Conservation (phyloP, 2,329 filamentous ascomycete species). For the Ophiocordyceps robertsii region DNA sequence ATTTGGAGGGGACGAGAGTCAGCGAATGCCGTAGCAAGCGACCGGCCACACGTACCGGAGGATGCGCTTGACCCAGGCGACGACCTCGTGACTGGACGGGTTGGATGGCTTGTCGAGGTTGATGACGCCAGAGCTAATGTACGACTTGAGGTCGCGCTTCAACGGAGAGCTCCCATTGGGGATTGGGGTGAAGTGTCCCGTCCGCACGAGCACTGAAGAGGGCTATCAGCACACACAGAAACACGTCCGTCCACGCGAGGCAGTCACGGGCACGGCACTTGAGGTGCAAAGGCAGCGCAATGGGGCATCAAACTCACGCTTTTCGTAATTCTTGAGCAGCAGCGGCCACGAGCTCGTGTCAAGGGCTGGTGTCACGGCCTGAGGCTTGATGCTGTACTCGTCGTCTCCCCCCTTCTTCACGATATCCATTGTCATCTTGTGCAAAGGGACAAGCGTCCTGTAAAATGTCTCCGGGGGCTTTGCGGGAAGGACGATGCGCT, state of each 20-base stretch:
- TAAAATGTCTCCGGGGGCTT: conserved; percentile 5
- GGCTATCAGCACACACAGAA: not conserved
- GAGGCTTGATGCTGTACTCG: conserved; percentile 85
- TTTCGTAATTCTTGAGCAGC: conserved; percentile 90
- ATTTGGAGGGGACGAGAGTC: not conserved
- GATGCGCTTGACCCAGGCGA: conserved; percentile 98
- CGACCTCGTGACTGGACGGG: conserved; percentile 95
- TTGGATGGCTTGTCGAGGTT: conserved; percentile 83
- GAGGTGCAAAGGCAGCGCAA: not conserved
- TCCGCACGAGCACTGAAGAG: conserved; percentile 67
- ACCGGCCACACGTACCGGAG: conserved; percentile 48
- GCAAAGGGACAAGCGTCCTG: not conserved
- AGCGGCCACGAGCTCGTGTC: conserved; percentile 88
- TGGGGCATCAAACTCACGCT: conserved; percentile 44
- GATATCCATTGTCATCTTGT: conserved; percentile 34
- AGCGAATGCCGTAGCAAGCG: not conserved
- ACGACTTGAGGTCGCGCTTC: conserved; percentile 91
- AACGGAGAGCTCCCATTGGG: conserved; percentile 82
- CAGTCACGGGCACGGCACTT: not conserved
- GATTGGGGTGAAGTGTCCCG: conserved; percentile 93
- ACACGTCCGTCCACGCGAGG: not conserved
- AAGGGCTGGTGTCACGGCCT: conserved; percentile 62
- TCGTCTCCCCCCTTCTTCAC: conserved; percentile 36
- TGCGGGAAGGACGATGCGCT: conserved; percentile 5
- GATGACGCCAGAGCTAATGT: conserved; percentile 94